Base-by-base conservation (phyloP, 352 stramenopile genomes). In the Phytophthora ohioensis region DNA sequence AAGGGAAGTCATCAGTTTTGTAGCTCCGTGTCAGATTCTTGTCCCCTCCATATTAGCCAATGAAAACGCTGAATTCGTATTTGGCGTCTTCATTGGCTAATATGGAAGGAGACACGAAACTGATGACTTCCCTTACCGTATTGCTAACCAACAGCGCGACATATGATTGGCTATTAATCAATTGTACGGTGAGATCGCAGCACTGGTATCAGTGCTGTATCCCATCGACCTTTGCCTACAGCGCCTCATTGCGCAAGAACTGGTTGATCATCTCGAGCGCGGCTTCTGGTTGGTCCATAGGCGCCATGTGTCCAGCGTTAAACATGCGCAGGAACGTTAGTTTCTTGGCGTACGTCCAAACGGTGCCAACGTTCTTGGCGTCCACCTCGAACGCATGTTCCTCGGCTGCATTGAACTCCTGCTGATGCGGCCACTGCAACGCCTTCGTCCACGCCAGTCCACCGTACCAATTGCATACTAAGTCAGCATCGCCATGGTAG, bases 391-490 rank as follows among this genome's bases (percentile, higher is more conserved):
- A 71, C 31, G 52, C 30, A 41, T 67, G 51, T 36, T 79, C 72
- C 11, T 60, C 12, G 4, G 67, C 81, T 7, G 48, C 41, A 36
- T 96, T 84, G 81, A 98, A 99, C 8, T 84, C 85, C 9, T 78
- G 68, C 49, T 90, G 81, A 67, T 96, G 88, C 30, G 67, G 71
- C 97, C 97, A 99, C 27, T 98, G 78, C 48, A 99, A 75, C 35
- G 78, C 86, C 1, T 87, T 69, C 8, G 92, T 98, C 96, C 95
- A 99, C 17, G 95, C 95, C 64, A 97, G 70, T 60, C 98, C 98
- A 10, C 96, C 97, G 41, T 98, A 71, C 84, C 97, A 99, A 69
- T 99, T 99, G 83, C 94, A 99, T 67, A 98, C 97, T 62, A 98
- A 95, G 68, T 99, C 97, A 17, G 93, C 83, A 74, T 99, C 97